phyloP scores from a whole-genome alignment of 345 rosid genomes.

The Populus simonii region DNA sequence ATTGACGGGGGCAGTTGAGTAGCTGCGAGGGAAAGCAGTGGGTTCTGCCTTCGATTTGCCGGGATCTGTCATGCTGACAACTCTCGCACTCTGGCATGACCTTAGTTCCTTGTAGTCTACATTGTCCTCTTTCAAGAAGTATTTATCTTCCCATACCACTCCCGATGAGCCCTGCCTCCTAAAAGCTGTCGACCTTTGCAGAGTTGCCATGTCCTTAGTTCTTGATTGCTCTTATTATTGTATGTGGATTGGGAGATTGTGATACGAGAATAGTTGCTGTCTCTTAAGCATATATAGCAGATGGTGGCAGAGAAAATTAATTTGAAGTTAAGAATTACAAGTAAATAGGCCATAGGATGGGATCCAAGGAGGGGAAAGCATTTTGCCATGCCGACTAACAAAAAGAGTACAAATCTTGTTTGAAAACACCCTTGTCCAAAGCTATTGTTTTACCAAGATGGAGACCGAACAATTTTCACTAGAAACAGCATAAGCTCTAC shows the following conservation, averaged over 20 bases:
- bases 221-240: not conserved
- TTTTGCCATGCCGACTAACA: not conserved
- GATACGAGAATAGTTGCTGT: not conserved
- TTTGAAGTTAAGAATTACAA: not conserved
- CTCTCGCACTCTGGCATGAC: conserved; percentile 24
- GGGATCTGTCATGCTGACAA: not conserved
- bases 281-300: not conserved
- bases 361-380: not conserved
- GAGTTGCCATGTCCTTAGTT: conserved; percentile 14
- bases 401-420: not conserved
- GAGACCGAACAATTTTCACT: not conserved
- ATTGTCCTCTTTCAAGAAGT: not conserved
- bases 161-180: conserved; percentile 37
- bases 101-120: conserved; percentile 22
- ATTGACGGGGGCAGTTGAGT: conserved; percentile 11
- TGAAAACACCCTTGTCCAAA: not conserved
- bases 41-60: conserved; percentile 1
- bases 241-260: not conserved
- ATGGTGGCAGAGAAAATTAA: not conserved
- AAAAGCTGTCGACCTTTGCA: conserved; percentile 21
- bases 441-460: not conserved
- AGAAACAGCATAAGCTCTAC: not conserved
- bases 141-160: conserved; percentile 26
- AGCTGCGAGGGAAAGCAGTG: conserved; percentile 17
- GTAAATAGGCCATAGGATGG: not conserved